phyloP scores from a whole-genome alignment of 371 early-diverging fungal genomes.

The Mortierella sp. region DNA sequence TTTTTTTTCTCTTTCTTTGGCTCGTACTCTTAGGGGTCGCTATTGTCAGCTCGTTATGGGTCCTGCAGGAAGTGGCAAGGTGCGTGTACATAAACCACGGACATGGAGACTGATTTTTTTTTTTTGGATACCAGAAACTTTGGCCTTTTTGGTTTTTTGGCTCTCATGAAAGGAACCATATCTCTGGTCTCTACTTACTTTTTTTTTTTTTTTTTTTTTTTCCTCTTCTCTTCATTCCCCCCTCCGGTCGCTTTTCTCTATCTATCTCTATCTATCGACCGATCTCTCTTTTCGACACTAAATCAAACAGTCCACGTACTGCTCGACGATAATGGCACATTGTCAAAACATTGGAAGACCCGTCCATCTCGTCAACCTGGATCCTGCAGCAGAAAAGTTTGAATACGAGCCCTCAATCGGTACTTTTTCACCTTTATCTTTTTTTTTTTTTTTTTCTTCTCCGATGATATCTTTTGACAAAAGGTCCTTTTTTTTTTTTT shows the following conservation, averaged over 20 bases:
- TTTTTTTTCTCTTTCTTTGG: too few species aligned
- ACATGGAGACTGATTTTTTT: not conserved
- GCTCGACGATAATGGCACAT: constrained; percentile 94
- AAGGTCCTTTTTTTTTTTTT: not conserved
- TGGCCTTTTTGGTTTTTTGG: too few species aligned
- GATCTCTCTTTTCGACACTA: not conserved
- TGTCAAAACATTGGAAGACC: constrained; percentile 82
- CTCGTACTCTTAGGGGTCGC: constrained; percentile 80
- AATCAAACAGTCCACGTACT: constrained; percentile 92
- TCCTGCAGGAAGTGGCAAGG: constrained; percentile 96
- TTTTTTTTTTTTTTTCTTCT: not conserved
- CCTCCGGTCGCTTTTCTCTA: not conserved
- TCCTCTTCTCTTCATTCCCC: too few species aligned
- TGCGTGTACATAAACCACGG: constrained; percentile 29
- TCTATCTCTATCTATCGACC: not conserved
- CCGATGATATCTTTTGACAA: not conserved
- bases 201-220: not conserved
- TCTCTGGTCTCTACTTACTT: not conserved
- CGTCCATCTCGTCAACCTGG: constrained; percentile 96
- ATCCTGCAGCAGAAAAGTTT: constrained; percentile 97
- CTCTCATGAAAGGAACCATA: too few species aligned
- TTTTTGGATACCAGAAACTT: not conserved
- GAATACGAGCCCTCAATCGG: constrained; percentile 91
- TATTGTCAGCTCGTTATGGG: constrained; percentile 98
- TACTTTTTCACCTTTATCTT: constrained; percentile 28